phyloP scores from a whole-genome alignment of 495 filamentous ascomycete genomes.

The Penicillium crystallinum region DNA sequence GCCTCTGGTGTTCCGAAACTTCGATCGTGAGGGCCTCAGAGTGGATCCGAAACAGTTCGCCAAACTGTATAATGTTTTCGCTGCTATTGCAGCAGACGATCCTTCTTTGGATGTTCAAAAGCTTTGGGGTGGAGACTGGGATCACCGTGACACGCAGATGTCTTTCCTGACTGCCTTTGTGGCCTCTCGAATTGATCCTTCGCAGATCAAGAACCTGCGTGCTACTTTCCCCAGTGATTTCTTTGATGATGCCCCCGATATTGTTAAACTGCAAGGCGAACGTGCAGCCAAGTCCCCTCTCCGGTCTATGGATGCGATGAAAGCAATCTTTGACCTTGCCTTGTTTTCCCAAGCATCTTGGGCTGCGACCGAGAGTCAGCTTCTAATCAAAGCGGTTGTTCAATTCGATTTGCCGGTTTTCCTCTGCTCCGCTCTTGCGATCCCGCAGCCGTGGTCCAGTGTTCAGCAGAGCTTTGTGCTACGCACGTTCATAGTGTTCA shows the following conservation, averaged over 20 bases:
- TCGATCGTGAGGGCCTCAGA: constrained; percentile 74
- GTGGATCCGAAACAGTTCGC: constrained; percentile 76
- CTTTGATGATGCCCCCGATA: constrained; percentile 65
- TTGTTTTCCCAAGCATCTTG: constrained; percentile 61
- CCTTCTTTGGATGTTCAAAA: constrained; percentile 66
- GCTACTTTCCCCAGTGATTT: constrained; percentile 71
- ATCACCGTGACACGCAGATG: constrained; percentile 76
- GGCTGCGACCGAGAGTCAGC: constrained; percentile 59
- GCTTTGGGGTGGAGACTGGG: constrained; percentile 90
- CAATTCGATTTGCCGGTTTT: constrained; percentile 59
- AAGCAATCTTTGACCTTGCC: constrained; percentile 72
- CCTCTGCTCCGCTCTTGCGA: constrained; percentile 67
- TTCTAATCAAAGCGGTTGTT: constrained; percentile 48
- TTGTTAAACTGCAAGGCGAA: constrained; percentile 64
- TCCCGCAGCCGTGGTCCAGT: constrained; percentile 60
- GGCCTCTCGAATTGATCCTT: constrained; percentile 71
- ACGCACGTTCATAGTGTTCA: constrained; percentile 56
- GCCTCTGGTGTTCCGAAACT: constrained; percentile 71
- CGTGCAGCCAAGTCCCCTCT: constrained; percentile 78
- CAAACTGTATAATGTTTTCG: constrained; percentile 68
- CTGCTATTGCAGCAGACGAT: constrained; percentile 60
- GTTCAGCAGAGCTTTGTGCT: constrained; percentile 59
- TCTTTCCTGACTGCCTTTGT: constrained; percentile 83
- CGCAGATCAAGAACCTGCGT: constrained; percentile 73
- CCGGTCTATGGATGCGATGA: constrained; percentile 80